A percentile compares a stretch with the other conserved stretches of the same genome.
Evolutionary conservation across 139 green algal species (phyloP).

Genomic region (Picochlorum sp.): DNA sequence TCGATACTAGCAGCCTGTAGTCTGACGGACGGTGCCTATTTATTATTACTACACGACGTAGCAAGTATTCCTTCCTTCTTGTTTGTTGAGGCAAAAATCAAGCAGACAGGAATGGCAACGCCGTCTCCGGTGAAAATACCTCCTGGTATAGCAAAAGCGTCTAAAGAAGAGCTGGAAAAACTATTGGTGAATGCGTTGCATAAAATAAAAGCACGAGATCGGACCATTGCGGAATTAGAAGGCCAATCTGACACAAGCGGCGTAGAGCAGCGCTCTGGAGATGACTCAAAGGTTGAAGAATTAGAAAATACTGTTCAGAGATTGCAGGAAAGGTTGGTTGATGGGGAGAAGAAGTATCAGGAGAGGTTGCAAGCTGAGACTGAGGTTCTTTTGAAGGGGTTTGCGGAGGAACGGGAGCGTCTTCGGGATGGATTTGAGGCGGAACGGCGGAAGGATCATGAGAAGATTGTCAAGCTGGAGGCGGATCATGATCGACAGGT

Average conservation of each 20-base stretch:
- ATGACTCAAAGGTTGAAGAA: neutral
- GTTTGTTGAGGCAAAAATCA: neutral
- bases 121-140: slow-evolving; percentile 13
- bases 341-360: slow-evolving; percentile 17
- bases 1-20: no score
- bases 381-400: slow-evolving; percentile 18
- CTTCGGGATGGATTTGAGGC: neutral
- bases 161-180: slow-evolving; percentile 13
- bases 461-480: slow-evolving; percentile 1
- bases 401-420: neutral
- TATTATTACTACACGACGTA: no score
- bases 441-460: neutral
- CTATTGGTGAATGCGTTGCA: neutral
- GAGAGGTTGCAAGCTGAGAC: slow-evolving; percentile 20
- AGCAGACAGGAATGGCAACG: neutral
- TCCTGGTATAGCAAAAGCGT: slow-evolving; percentile 23
- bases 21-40: no score
- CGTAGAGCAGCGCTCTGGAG: neutral
- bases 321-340: slow-evolving; percentile 18
- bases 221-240: slow-evolving; percentile 29
- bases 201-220: slow-evolving; percentile 26
- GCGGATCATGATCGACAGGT: neutral
- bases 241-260: neutral
- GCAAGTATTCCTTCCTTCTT: neutral
- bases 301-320: slow-evolving; percentile 14